Evolutionary conservation across 2,329 filamentous ascomycete genomes (phyloP).

Genomic region (Sporothrix mexicana): DNA sequence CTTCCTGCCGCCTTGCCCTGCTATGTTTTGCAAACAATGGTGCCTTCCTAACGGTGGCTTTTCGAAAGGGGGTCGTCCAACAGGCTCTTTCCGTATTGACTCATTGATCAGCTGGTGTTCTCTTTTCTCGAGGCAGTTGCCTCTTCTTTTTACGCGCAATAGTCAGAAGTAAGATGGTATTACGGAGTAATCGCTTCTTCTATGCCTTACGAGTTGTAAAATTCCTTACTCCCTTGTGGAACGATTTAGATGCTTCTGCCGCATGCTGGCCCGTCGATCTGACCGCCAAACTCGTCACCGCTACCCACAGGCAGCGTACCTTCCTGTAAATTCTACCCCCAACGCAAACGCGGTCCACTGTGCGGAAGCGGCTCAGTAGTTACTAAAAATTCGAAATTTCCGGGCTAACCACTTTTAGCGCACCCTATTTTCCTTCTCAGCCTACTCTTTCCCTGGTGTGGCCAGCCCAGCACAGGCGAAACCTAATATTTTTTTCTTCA

Average conservation of each 20-base stretch:
- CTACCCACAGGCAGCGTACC: not conserved
- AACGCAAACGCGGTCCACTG: conserved; percentile 16
- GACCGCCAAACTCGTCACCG: conserved; percentile 27
- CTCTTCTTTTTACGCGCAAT: not conserved
- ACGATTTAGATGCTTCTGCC: conserved; percentile 14
- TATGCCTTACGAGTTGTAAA: too few species aligned
- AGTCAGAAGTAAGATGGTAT: not conserved
- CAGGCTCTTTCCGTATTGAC: conserved; percentile 9
- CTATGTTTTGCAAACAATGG: conserved; percentile 13
- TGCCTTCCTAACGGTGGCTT: not conserved
- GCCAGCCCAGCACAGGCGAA: conserved; percentile 35
- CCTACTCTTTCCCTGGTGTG: not conserved
- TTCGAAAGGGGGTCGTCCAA: not conserved
- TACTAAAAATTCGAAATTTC: conserved; percentile 28
- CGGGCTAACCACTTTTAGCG: conserved; percentile 27
- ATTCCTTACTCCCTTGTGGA: not conserved
- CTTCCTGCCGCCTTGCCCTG: conserved; percentile 11
- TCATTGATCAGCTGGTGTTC: conserved; percentile 2
- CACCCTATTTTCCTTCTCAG: conserved; percentile 20
- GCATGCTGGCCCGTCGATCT: conserved; percentile 1
- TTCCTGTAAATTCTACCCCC: not conserved
- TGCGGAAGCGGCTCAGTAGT: conserved; percentile 10
- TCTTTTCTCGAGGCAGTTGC: not conserved
- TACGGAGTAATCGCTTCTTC: not conserved
- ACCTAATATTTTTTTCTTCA: conserved; percentile 39